Evolutionary conservation across 2,329 filamentous ascomycete genomes (phyloP).

Genomic region (Lasiodiplodia gonubiensis): DNA sequence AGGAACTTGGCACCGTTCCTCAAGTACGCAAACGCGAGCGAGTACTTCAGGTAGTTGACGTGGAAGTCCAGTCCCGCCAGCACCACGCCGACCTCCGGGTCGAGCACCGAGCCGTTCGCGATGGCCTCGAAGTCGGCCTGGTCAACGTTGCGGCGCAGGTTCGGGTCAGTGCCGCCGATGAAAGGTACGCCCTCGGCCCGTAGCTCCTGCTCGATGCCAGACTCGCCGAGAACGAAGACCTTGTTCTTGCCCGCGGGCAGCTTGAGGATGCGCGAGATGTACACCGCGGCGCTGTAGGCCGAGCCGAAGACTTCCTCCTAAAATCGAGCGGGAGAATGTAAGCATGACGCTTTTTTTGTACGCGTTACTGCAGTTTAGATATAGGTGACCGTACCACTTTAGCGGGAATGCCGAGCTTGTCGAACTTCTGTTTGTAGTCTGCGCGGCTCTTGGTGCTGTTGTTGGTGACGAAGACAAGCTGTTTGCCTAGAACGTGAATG

Average conservation of each 20-base stretch:
- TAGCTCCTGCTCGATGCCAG: constrained; percentile 89
- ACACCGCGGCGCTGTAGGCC: constrained; percentile 92
- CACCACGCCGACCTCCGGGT: constrained; percentile 88
- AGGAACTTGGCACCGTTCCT: constrained; percentile 82
- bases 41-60: constrained; percentile 91
- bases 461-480: constrained; percentile 95
- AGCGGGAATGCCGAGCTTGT: constrained; percentile 77
- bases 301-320: constrained; percentile 95
- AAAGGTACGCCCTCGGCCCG: constrained; percentile 77
- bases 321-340: not conserved
- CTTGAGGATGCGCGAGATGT: constrained; percentile 90
- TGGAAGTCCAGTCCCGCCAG: constrained; percentile 92
- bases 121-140: constrained; percentile 81
- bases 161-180: constrained; percentile 84
- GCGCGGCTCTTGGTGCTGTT: constrained; percentile 96
- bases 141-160: constrained; percentile 76
- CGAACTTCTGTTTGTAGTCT: constrained; percentile 93
- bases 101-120: constrained; percentile 74
- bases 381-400: constrained; percentile 57
- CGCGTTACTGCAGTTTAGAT: constrained; percentile 21
- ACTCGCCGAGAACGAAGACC: constrained; percentile 91
- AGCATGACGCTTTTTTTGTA: not conserved
- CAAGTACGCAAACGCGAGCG: constrained; percentile 85
- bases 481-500: constrained; percentile 69
- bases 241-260: constrained; percentile 82